Conservation (phyloP, 768 basidiomycete species). For the Paxillus ammoniavirescens region DNA sequence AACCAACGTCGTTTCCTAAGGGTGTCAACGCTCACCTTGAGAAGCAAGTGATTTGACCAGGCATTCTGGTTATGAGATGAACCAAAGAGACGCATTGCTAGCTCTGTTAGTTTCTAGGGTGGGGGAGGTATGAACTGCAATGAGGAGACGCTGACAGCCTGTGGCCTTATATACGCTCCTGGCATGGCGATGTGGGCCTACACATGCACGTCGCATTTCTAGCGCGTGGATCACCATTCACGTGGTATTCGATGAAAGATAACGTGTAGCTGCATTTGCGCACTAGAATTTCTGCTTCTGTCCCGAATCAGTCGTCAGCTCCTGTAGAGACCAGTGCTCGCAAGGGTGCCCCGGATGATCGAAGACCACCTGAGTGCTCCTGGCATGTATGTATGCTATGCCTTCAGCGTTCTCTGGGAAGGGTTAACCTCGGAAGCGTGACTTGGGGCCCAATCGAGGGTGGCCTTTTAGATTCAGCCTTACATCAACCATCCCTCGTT, state of each 20-base stretch:
- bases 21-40: slow-evolving; percentile 44
- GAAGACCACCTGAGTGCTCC: not conserved
- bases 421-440: too few species aligned
- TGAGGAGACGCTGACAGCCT: slow-evolving; percentile 10
- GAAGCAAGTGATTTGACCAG: slow-evolving; percentile 49
- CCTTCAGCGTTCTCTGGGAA: too few species aligned
- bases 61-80: slow-evolving; percentile 22
- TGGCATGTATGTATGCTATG: too few species aligned
- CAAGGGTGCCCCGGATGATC: not conserved
- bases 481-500: too few species aligned
- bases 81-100: slow-evolving; percentile 23
- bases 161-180: slow-evolving; percentile 26
- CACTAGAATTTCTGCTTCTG: not conserved
- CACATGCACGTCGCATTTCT: slow-evolving; percentile 28
- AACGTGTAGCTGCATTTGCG: not conserved
- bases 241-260: slow-evolving; percentile 19
- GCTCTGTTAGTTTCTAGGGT: not conserved
- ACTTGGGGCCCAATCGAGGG: too few species aligned
- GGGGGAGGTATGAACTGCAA: slow-evolving; percentile 8
- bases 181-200: slow-evolving; percentile 8
- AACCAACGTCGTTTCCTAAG: not conserved
- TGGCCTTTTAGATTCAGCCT: too few species aligned
- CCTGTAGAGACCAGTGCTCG: not conserved
- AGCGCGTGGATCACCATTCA: slow-evolving; percentile 19
- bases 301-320: not conserved